Conservation (phyloP, 2,329 filamentous ascomycete species). For the Chaetomiaceae sp. region DNA sequence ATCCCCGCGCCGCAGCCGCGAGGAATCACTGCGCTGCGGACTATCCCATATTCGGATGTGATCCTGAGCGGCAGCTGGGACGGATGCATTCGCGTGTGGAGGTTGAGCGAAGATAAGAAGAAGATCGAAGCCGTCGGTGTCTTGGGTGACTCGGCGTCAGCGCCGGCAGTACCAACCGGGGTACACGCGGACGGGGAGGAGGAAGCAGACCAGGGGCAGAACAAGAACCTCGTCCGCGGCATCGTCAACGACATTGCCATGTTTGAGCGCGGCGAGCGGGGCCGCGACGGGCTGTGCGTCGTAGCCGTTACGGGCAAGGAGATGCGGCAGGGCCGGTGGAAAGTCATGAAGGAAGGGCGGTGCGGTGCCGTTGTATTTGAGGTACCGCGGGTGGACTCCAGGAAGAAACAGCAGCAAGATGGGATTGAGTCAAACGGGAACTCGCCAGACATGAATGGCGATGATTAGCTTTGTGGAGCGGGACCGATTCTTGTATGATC, state of each 20-base stretch:
- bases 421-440: conserved; percentile 29
- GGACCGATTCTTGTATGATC: not conserved
- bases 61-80: conserved; percentile 94
- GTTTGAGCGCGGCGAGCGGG: conserved; percentile 75
- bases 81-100: conserved; percentile 80
- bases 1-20: conserved; percentile 64
- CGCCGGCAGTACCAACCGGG: conserved; percentile 23
- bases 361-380: conserved; percentile 90
- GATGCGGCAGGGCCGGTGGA: conserved; percentile 79
- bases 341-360: conserved; percentile 54
- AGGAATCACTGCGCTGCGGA: conserved; percentile 83
- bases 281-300: conserved; percentile 71
- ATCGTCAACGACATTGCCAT: conserved; percentile 84
- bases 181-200: conserved; percentile 1
- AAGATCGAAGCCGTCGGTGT: conserved; percentile 67
- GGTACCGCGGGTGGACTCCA: conserved; percentile 47
- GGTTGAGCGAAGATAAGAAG: conserved; percentile 74
- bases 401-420: conserved; percentile 19
- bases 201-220: conserved; percentile 14
- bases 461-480: conserved; percentile 2
- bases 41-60: conserved; percentile 84
- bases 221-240: conserved; percentile 50
- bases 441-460: conserved; percentile 18
- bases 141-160: conserved; percentile 17
- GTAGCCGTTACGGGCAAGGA: conserved; percentile 84